These are phyloP conservation scores for Castanea crenata DNA, from an alignment of 306 rosid genomes.

Conservation along the genomic window DNA sequence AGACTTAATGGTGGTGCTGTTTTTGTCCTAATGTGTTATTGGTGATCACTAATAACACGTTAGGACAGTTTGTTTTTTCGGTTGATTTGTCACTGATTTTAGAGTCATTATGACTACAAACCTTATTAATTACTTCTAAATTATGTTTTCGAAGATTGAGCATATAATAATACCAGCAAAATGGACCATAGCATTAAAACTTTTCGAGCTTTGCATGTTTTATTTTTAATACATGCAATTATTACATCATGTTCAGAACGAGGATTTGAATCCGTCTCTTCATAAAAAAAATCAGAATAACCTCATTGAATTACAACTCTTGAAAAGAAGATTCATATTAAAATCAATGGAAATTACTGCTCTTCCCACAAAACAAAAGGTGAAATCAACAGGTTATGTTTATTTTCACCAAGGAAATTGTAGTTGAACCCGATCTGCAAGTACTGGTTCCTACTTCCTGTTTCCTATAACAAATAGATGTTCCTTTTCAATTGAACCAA, in stretches of 20 bases:
- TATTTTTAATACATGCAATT: neutral
- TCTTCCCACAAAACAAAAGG: neutral
- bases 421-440: constrained; percentile 7
- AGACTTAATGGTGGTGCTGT: no score
- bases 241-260: rapidly evolving
- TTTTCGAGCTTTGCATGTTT: constrained; percentile 16
- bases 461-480: constrained; percentile 4
- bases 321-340: neutral
- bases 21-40: neutral
- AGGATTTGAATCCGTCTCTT: no score
- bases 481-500: constrained; percentile 5
- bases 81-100: constrained; percentile 10
- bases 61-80: neutral
- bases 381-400: neutral
- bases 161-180: constrained; percentile 27
- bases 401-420: neutral
- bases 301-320: no score
- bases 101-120: constrained; percentile 13
- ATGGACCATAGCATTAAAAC: constrained; percentile 32
- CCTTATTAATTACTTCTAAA: constrained; percentile 23
- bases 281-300: no score
- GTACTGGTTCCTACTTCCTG: neutral
- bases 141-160: constrained; percentile 26
- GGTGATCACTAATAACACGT: neutral
- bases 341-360: neutral